These are phyloP conservation scores for Stagonosporopsis tanaceti DNA, from an alignment of 2,329 filamentous ascomycete species.

Conservation along the genomic window DNA sequence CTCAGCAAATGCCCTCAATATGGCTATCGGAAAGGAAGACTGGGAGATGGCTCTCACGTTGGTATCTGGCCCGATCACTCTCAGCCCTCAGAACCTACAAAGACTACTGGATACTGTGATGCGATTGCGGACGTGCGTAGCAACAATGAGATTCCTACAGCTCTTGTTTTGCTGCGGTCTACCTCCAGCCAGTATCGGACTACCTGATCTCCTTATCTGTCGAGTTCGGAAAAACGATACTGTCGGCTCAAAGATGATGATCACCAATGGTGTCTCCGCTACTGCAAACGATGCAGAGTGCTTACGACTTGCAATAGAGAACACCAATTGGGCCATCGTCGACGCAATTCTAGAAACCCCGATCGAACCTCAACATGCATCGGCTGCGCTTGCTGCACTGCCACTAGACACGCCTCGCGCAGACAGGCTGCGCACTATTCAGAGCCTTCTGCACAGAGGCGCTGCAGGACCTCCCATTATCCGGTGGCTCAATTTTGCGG, in stretches of 20 bases:
- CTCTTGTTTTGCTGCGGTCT: conserved; percentile 47
- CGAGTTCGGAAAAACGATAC: conserved; percentile 40
- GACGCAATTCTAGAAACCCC: conserved; percentile 36
- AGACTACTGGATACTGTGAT: conserved; percentile 40
- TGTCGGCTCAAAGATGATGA: conserved; percentile 41
- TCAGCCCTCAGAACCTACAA: conserved; percentile 37
- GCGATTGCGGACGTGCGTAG: conserved; percentile 37
- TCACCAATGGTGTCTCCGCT: conserved; percentile 39
- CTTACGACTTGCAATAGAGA: conserved; percentile 35
- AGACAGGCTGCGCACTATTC: conserved; percentile 39
- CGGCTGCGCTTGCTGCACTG: conserved; percentile 34
- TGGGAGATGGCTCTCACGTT: conserved; percentile 42
- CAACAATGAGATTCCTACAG: conserved; percentile 41
- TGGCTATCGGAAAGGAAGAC: conserved; percentile 41
- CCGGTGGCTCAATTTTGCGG: conserved; percentile 38
- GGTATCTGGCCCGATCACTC: conserved; percentile 37
- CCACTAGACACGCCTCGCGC: conserved; percentile 28
- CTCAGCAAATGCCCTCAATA: conserved; percentile 41
- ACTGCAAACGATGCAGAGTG: conserved; percentile 42
- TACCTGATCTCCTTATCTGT: conserved; percentile 41
- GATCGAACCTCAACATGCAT: conserved; percentile 39
- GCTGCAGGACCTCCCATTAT: conserved; percentile 38
- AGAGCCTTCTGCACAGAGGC: conserved; percentile 37
- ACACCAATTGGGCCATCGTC: conserved; percentile 41
- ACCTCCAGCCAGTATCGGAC: conserved; percentile 33